A percentile compares a stretch with the other conserved stretches of the same genome.
These are phyloP conservation scores for Symbiodinium natans DNA, from an alignment of 73 alveolate species.

Conservation along the genomic window DNA sequence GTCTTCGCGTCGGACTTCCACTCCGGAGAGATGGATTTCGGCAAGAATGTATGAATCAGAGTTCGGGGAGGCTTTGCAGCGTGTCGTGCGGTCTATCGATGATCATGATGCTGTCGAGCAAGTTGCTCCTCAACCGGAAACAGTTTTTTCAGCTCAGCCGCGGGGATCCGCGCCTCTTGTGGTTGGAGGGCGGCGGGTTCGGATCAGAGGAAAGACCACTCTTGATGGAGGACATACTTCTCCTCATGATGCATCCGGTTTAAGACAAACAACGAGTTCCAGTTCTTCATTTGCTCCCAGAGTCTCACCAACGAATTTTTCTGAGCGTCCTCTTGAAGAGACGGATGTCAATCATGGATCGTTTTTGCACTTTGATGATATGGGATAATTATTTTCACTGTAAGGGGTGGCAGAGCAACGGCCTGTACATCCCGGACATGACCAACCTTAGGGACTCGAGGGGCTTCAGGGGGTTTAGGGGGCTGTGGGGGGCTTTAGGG, in stretches of 20 bases:
- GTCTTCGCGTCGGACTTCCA: background rate
- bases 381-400: background rate
- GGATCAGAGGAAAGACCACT: too few relatives aligned
- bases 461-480: too few relatives aligned
- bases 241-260: background rate
- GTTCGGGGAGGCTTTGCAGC: background rate
- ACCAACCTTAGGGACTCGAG: background rate
- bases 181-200: background rate
- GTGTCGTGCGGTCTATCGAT: background rate
- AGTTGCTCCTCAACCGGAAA: background rate
- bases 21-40: background rate
- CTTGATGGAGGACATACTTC: too few relatives aligned
- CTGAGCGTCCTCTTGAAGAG: background rate
- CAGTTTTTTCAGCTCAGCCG: background rate
- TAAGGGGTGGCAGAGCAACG: background rate
- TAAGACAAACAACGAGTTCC: too few relatives aligned
- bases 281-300: background rate
- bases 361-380: background rate
- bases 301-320: background rate
- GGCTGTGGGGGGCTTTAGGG: too few relatives aligned
- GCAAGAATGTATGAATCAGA: background rate
- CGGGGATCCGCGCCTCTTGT: background rate
- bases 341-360: background rate
- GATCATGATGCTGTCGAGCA: too few relatives aligned
- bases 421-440: background rate